phyloP scores from a whole-genome alignment of 2,329 filamentous ascomycete genomes.

The Aspergillus persii region DNA sequence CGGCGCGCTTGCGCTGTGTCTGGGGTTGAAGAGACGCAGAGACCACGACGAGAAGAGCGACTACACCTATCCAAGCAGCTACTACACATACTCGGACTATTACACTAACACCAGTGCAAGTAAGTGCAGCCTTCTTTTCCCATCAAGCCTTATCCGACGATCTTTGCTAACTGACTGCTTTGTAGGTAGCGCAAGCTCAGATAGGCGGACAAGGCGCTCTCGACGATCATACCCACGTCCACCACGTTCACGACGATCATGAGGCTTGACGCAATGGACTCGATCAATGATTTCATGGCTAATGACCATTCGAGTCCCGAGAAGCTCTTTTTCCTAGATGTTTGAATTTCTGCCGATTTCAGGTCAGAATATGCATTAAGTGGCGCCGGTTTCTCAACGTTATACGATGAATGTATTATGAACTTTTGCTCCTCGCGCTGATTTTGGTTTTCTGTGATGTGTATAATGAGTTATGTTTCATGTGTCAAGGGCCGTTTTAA shows the following conservation, averaged over 20 bases:
- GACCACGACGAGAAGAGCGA: conserved; percentile 40
- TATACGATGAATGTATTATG: not conserved
- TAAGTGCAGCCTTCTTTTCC: conserved; percentile 24
- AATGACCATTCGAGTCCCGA: not conserved
- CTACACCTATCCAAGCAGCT: conserved; percentile 39
- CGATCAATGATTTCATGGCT: not conserved
- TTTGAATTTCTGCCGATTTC: not conserved
- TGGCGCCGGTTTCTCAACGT: not conserved
- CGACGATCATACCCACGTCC: conserved; percentile 29
- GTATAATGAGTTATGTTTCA: conserved; percentile 17
- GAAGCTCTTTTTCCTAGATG: not conserved
- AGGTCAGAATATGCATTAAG: not conserved
- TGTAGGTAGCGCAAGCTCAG: conserved; percentile 46
- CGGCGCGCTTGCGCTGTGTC: conserved; percentile 44
- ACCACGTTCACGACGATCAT: conserved; percentile 28
- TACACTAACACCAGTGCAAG: conserved; percentile 45
- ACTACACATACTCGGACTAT: conserved; percentile 43
- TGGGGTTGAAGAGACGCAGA: conserved; percentile 45
- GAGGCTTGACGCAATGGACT: conserved; percentile 7
- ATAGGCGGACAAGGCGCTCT: conserved; percentile 35
- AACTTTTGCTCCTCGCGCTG: not conserved
- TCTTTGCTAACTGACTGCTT: conserved; percentile 11
- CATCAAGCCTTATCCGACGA: conserved; percentile 6
- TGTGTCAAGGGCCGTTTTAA: conserved; percentile 11
- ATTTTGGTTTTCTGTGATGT: not conserved